A percentile compares a stretch with the other conserved stretches of the same genome.
Conservation (phyloP, 1,284 basidiomycete species). For the Apiotrichum domesticum region DNA sequence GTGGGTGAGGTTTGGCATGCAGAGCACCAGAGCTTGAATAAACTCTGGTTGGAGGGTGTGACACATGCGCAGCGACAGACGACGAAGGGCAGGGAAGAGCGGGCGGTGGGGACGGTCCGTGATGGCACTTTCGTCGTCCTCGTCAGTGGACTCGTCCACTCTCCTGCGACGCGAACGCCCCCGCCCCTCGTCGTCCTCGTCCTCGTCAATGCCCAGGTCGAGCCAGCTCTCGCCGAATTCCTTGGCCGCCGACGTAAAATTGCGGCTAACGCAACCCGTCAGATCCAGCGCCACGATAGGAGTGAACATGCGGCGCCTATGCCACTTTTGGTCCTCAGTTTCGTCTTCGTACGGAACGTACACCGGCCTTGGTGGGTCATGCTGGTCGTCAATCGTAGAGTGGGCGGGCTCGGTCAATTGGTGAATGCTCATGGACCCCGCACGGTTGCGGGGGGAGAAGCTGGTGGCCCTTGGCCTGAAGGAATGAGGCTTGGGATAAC, state of each 20-base stretch:
- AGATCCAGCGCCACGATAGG: slow-evolving; percentile 85
- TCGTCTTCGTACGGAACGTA: slow-evolving; percentile 45
- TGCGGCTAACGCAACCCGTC: slow-evolving; percentile 86
- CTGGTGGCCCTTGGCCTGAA: slow-evolving; percentile 19
- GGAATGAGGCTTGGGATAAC: slow-evolving; percentile 44
- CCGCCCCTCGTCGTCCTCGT: slow-evolving; percentile 49
- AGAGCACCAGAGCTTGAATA: slow-evolving; percentile 65
- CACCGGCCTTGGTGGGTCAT: slow-evolving; percentile 29
- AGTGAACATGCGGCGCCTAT: slow-evolving; percentile 43
- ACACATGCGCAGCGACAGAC: slow-evolving; percentile 78
- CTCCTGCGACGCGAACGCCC: slow-evolving; percentile 24
- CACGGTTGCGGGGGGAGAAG: slow-evolving; percentile 14
- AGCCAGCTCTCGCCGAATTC: slow-evolving; percentile 75
- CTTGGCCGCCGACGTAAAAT: slow-evolving; percentile 74
- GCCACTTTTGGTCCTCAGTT: slow-evolving; percentile 63
- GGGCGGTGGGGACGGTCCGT: slow-evolving; percentile 35
- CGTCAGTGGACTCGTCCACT: slow-evolving; percentile 6
- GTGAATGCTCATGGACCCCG: slow-evolving; percentile 18
- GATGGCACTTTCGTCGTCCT: slow-evolving; percentile 29
- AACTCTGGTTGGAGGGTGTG: slow-evolving; percentile 67
- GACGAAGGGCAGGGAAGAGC: slow-evolving; percentile 66
- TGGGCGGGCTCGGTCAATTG: slow-evolving; percentile 10
- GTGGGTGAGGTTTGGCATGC: slow-evolving; percentile 44
- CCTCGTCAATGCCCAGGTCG: slow-evolving; percentile 46
- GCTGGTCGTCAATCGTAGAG: slow-evolving; percentile 17